Evolutionary conservation across 225 moss, liverwort and hornwort genomes (phyloP).

Genomic region (Sphagnum tenellum): DNA sequence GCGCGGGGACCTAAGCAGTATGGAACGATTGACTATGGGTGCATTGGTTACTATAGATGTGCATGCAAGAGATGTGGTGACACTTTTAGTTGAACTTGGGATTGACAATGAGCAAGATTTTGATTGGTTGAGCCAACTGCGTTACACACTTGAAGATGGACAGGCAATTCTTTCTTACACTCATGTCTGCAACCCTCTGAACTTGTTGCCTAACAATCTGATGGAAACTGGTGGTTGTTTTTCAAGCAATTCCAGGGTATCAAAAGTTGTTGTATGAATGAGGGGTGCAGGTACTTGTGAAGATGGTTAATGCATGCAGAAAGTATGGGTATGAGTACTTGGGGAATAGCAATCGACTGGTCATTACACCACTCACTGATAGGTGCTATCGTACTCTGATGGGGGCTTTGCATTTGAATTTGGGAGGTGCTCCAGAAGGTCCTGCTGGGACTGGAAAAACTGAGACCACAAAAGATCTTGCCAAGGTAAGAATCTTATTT

Average conservation of each 20-base stretch:
- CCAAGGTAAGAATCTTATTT: slow-evolving; percentile 32
- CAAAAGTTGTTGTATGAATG: too few relatives aligned
- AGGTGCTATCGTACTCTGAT: slow-evolving; percentile 74
- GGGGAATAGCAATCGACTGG: slow-evolving; percentile 63
- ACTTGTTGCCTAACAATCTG: too few relatives aligned
- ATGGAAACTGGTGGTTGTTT: too few relatives aligned
- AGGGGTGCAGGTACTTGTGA: slow-evolving; percentile 42
- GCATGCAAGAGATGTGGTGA: slow-evolving; percentile 81
- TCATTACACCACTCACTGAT: slow-evolving; percentile 78
- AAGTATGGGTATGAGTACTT: slow-evolving; percentile 77
- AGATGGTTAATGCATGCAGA: slow-evolving; percentile 70
- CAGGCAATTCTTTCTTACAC: slow-evolving; percentile 6
- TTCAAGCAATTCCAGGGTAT: too few relatives aligned
- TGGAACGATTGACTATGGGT: slow-evolving; percentile 73
- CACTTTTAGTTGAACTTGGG: slow-evolving; percentile 46
- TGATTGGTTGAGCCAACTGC: slow-evolving; percentile 80
- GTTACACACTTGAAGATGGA: slow-evolving; percentile 62
- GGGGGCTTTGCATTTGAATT: slow-evolving; percentile 77
- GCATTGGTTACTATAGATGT: slow-evolving; percentile 75
- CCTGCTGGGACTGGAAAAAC: slow-evolving; percentile 87
- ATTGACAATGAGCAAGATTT: slow-evolving; percentile 62
- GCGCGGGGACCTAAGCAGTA: slow-evolving; percentile 48
- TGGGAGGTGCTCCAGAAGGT: slow-evolving; percentile 82
- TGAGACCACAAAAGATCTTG: slow-evolving; percentile 85
- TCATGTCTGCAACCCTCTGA: too few relatives aligned